Conservation (phyloP, 345 rosid genomes). For the Sonneratia caseolaris region DNA sequence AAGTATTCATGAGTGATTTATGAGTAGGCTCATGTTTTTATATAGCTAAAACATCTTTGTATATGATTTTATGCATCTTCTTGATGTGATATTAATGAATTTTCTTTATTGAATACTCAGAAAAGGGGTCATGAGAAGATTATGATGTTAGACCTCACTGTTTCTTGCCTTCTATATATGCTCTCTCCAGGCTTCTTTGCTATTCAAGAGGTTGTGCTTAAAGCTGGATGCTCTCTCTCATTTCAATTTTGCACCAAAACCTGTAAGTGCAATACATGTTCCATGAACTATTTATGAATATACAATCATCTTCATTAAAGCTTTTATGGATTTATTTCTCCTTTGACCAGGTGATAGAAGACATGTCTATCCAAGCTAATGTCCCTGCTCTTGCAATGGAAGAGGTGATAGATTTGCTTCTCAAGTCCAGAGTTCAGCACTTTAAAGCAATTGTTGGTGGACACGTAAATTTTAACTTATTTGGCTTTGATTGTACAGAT, state of each 20-base stretch:
- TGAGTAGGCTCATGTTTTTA: too few relatives aligned
- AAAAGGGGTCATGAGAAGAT: background rate
- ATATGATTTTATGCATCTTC: too few relatives aligned
- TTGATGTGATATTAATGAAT: too few relatives aligned
- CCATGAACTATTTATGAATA: background rate
- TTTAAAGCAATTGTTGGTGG: background rate
- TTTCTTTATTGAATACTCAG: too few relatives aligned
- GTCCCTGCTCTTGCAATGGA: conserved; percentile 98
- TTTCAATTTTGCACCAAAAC: conserved; percentile 94
- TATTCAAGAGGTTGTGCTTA: conserved; percentile 76
- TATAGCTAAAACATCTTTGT: too few relatives aligned
- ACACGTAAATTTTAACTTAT: background rate
- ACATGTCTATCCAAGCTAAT: conserved; percentile 76
- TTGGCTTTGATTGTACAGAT: conserved; percentile 24
- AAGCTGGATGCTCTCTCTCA: conserved; percentile 97
- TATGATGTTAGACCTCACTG: background rate
- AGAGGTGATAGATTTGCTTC: conserved; percentile 45
- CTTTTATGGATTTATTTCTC: background rate
- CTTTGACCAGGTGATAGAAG: conserved; percentile 63
- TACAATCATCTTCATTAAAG: background rate
- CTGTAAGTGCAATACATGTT: conserved; percentile 49
- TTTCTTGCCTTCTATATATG: background rate
- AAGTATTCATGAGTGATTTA: too few relatives aligned
- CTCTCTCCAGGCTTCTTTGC: conserved; percentile 48
- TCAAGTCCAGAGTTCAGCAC: background rate